A percentile compares a stretch with the other conserved stretches of the same genome.
Conservation (phyloP, 2,329 filamentous ascomycete genomes). For the Talaromyces marneffei region DNA sequence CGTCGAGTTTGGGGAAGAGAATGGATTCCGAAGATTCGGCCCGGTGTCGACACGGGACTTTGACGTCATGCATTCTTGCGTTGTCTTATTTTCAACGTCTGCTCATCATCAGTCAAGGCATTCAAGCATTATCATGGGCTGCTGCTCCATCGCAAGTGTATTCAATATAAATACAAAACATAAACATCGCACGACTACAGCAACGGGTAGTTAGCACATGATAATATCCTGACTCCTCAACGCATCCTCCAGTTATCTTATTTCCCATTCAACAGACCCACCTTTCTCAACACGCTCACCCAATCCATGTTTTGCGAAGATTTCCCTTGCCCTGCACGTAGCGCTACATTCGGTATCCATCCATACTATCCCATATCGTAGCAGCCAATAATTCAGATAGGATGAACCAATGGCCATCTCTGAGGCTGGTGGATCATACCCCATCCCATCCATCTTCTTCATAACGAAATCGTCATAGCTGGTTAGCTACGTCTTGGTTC, state of each 20-base stretch:
- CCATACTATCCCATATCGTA: background rate
- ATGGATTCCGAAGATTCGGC: background rate
- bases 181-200: background rate
- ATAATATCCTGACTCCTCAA: background rate
- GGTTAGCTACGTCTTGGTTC: background rate
- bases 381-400: background rate
- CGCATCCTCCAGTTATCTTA: background rate
- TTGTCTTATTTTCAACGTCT: background rate
- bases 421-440: background rate
- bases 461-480: slow-evolving; percentile 11
- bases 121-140: background rate
- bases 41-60: slow-evolving; percentile 3
- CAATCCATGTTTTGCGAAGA: background rate
- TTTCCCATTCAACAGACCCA: background rate
- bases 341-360: background rate
- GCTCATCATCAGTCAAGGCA: background rate
- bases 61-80: slow-evolving; percentile 1
- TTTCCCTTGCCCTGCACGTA: background rate
- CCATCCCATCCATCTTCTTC: background rate
- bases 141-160: background rate
- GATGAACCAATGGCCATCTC: background rate
- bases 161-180: background rate
- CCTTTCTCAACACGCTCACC: background rate
- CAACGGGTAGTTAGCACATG: background rate
- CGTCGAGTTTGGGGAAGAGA: background rate